Evolutionary conservation across 495 filamentous ascomycete genomes (phyloP).

Genomic region (Penicillium pancosmium): DNA sequence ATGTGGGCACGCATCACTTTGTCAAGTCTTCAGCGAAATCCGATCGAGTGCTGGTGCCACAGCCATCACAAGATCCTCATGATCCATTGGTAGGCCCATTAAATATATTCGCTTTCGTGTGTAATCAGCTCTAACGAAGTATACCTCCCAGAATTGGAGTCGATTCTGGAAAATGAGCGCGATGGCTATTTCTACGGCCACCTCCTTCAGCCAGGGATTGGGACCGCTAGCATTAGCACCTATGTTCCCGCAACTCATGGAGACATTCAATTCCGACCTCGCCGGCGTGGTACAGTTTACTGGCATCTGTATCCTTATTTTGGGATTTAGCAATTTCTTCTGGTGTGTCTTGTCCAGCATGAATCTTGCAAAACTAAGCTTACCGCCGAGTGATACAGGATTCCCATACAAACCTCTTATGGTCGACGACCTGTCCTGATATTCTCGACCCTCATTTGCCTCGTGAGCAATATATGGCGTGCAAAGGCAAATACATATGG

Average conservation of each 20-base stretch:
- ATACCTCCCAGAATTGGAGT: slow-evolving; percentile 41
- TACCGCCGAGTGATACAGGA: slow-evolving; percentile 33
- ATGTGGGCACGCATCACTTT: slow-evolving; percentile 63
- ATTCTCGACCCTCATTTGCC: slow-evolving; percentile 55
- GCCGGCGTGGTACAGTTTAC: slow-evolving; percentile 53
- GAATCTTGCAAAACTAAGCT: neutral
- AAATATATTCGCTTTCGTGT: neutral
- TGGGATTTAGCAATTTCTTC: slow-evolving; percentile 67
- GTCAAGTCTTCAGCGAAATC: slow-evolving; percentile 50
- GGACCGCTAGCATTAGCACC: slow-evolving; percentile 62
- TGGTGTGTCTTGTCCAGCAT: slow-evolving; percentile 34
- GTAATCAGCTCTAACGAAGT: neutral
- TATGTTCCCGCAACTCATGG: slow-evolving; percentile 58
- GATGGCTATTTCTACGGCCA: slow-evolving; percentile 48
- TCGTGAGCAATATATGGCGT: slow-evolving; percentile 62
- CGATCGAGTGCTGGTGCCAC: slow-evolving; percentile 54
- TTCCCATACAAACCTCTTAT: slow-evolving; percentile 60
- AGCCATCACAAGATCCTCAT: slow-evolving; percentile 51
- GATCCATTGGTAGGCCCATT: slow-evolving; percentile 41
- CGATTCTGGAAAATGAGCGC: slow-evolving; percentile 44
- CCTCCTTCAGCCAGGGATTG: slow-evolving; percentile 60
- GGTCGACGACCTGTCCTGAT: slow-evolving; percentile 62
- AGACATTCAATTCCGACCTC: slow-evolving; percentile 57
- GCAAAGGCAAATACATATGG: slow-evolving; percentile 57
- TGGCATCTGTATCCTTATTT: slow-evolving; percentile 62